A percentile compares a stretch with the other conserved stretches of the same genome.
These are phyloP conservation scores for Dictyostelium purpureum DNA, from an alignment of 78 protist genomes.

Conservation along the genomic window DNA sequence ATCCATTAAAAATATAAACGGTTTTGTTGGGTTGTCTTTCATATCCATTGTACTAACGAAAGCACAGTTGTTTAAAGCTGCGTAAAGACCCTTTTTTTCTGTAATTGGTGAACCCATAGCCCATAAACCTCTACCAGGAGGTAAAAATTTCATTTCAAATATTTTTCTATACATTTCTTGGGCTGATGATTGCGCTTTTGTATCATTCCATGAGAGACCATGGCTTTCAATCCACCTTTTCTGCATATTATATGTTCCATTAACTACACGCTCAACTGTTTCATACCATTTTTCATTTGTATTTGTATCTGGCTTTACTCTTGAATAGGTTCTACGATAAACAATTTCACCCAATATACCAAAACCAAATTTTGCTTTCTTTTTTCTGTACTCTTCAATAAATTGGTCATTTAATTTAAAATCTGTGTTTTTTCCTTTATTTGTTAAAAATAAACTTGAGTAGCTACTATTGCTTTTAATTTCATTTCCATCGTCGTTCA, in stretches of 20 bases:
- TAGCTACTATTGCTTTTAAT: background rate
- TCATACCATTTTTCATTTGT: slow-evolving; percentile 89
- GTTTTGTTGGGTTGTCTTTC: slow-evolving; percentile 74
- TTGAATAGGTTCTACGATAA: slow-evolving; percentile 88
- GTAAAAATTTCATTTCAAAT: slow-evolving; percentile 90
- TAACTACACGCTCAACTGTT: slow-evolving; percentile 85
- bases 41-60: slow-evolving; percentile 87
- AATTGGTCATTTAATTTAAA: slow-evolving; percentile 22
- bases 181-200: slow-evolving; percentile 60
- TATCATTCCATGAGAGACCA: slow-evolving; percentile 75
- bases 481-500: background rate
- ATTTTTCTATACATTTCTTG: slow-evolving; percentile 89
- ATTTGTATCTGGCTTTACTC: slow-evolving; percentile 81
- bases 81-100: slow-evolving; percentile 82
- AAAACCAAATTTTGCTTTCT: slow-evolving; percentile 80
- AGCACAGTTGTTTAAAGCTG: slow-evolving; percentile 93
- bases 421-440: background rate
- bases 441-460: background rate
- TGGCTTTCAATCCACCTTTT: slow-evolving; percentile 81
- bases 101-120: slow-evolving; percentile 91
- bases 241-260: slow-evolving; percentile 92
- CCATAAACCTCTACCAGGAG: slow-evolving; percentile 94
- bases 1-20: slow-evolving; percentile 94
- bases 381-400: slow-evolving; percentile 11
- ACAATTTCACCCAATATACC: slow-evolving; percentile 92